Evolutionary conservation across 129 eudicot species (phyloP), one percentile per base, ranked within the genome.

Genomic region (Helianthus tuberosus): DNA sequence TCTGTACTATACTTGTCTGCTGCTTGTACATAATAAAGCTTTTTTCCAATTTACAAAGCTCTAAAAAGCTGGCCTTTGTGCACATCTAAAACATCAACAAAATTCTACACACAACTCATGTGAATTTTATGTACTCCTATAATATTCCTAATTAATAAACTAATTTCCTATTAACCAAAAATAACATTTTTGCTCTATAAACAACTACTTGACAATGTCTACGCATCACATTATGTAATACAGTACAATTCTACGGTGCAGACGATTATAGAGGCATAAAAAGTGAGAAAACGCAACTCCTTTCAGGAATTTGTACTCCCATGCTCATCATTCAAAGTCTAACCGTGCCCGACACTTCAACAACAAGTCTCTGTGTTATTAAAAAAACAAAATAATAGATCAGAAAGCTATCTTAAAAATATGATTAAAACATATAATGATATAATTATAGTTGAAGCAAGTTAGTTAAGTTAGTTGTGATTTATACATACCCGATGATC

Each of bases 401-500:
- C 16, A 59, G 66, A 61, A 32, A 61, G 32, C 5, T 5, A 61
- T 32, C 20, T 10, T 5, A 29, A 32, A 32, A 32, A 32, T 27
- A 32, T 32, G 4, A 32, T 32, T 32, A 32, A 32, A 32, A 32
- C 36, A 32, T 32, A 32, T 32, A 32, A 32, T 32, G 11, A 32
- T 13, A 25, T 12, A 11, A 11, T 29, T 1, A 11, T 3, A 2
- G 29, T 32, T 32, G 36, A 32, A 32, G 36, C 36, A 32, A 32
- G 36, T 32, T 32, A 32, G 10, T 14, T 6, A 51, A 14, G 6
- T 17, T 3, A 12, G 23, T 12, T 17, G 23, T n/a, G 7, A 14
- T 51, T 14, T 51, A 14, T 48, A 88, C 89, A 85, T 78, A 32
- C 36, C 36, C 4, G 5, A 32, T 32, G 83, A 79, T 73, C 83